Evolutionary conservation across 495 filamentous ascomycete species (phyloP).

Genomic region (Mycothermus thermophilus): DNA sequence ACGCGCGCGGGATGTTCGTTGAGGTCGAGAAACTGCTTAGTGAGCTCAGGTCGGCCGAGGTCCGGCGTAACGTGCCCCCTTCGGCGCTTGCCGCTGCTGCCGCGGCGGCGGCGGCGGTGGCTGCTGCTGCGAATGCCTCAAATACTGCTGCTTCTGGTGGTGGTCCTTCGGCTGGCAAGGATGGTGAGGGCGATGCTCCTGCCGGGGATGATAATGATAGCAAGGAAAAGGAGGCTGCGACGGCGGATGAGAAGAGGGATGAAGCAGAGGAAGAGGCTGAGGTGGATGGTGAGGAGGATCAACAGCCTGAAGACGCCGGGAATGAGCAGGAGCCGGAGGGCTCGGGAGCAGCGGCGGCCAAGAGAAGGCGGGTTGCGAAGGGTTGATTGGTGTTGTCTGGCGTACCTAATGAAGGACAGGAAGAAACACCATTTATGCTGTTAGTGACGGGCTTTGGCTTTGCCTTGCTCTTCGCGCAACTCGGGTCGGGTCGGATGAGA

Average conservation of each 20-base stretch:
- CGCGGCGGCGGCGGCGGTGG: slow-evolving; percentile 3
- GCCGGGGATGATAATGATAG: slow-evolving; percentile 1
- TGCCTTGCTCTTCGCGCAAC: too few relatives aligned
- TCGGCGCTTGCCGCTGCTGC: neutral
- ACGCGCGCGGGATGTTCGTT: slow-evolving; percentile 69
- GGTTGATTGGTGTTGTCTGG: neutral
- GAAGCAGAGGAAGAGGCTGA: slow-evolving; percentile 4
- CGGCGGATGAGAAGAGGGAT: slow-evolving; percentile 1
- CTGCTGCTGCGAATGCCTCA: neutral
- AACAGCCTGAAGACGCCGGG: too few relatives aligned
- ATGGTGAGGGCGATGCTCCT: slow-evolving; percentile 1
- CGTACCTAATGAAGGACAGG: too few relatives aligned
- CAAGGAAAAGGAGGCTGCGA: slow-evolving; percentile 1
- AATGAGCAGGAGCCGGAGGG: too few relatives aligned
- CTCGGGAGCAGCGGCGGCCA: neutral
- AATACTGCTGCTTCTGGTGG: neutral
- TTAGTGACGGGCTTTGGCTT: neutral
- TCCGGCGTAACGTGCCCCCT: slow-evolving; percentile 8
- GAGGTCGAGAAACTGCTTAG: slow-evolving; percentile 52
- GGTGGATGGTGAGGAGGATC: neutral
- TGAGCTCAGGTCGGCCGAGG: slow-evolving; percentile 31
- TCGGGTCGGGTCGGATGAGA: too few relatives aligned
- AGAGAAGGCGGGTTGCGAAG: slow-evolving; percentile 5
- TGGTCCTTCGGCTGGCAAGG: neutral
- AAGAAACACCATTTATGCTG: too few relatives aligned